A percentile compares a stretch with the other conserved stretches of the same genome.
These are phyloP conservation scores for Porodaedalea pini DNA, from an alignment of 1,284 basidiomycete species.

Conservation along the genomic window DNA sequence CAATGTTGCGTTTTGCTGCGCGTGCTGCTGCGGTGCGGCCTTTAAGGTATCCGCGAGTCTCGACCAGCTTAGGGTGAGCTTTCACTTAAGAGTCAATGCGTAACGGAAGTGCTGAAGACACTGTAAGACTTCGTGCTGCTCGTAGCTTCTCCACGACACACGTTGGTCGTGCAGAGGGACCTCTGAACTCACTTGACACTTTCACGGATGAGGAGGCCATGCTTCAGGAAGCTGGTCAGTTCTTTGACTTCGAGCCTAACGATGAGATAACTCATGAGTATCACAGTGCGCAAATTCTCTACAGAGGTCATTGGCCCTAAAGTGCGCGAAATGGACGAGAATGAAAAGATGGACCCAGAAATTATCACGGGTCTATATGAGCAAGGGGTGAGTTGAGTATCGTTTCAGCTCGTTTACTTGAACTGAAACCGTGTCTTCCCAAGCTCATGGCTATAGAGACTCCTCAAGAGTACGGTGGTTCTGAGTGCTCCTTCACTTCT, in stretches of 20 bases:
- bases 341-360: conserved; percentile 88
- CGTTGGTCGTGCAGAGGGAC: conserved; percentile 31
- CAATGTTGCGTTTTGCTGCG: conserved; percentile 5
- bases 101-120: neutral
- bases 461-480: conserved; percentile 76
- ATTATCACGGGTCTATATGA: conserved; percentile 92
- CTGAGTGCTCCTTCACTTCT: conserved; percentile 89
- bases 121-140: neutral
- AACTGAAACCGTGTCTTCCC: neutral
- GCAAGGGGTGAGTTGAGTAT: conserved; percentile 66
- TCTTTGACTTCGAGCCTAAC: neutral
- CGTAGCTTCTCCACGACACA: conserved; percentile 39
- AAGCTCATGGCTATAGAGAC: conserved; percentile 99
- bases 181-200: conserved; percentile 63
- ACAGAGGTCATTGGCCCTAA: conserved; percentile 86
- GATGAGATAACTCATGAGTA: neutral
- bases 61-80: neutral
- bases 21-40: neutral
- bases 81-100: neutral
- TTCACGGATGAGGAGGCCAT: conserved; percentile 92
- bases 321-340: conserved; percentile 97
- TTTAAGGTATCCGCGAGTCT: neutral
- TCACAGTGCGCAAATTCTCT: conserved; percentile 80
- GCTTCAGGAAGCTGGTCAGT: conserved; percentile 81
- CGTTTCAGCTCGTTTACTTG: neutral